Percentiles rank a stretch among this genome's conserved stretches.
phyloP scores from a whole-genome alignment of 805 yeast species.

The Monosporozyma yasuniensis region DNA sequence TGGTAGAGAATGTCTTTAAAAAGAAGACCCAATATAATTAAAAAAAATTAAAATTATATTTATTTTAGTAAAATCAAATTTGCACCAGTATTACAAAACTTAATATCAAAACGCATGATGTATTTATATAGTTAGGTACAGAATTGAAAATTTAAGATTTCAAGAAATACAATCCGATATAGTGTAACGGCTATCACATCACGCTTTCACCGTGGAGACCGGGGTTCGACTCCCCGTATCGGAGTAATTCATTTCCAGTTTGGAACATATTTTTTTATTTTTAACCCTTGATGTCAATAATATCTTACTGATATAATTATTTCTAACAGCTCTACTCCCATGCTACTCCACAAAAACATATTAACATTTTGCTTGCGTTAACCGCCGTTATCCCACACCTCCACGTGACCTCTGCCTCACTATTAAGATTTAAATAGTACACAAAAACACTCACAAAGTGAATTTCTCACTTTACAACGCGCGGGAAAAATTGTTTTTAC shows the following conservation, averaged over 20 bases:
- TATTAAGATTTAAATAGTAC: not conserved
- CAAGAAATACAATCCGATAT: conserved; percentile 15
- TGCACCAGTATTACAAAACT: no score
- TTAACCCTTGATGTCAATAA: not conserved
- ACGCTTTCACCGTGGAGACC: conserved; percentile 6
- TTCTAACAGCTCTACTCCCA: no score
- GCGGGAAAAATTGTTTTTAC: not conserved
- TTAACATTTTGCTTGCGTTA: no score
- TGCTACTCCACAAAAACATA: no score
- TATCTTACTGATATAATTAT: no score
- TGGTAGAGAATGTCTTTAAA: no score
- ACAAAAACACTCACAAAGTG: not conserved
- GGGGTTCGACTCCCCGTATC: conserved; percentile 3
- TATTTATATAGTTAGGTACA: not conserved
- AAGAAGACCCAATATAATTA: no score
- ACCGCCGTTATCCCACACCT: not conserved
- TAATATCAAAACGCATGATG: not conserved
- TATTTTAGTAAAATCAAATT: no score
- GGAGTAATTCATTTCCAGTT: not conserved
- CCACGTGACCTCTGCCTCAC: not conserved
- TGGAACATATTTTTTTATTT: not conserved
- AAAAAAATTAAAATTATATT: no score
- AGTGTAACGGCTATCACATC: conserved; percentile 26
- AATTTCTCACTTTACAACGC: not conserved
- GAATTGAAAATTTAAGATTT: not conserved